Evolutionary conservation across 2,329 filamentous ascomycete species (phyloP).

Genomic region (Talaromyces albobiverticillius): DNA sequence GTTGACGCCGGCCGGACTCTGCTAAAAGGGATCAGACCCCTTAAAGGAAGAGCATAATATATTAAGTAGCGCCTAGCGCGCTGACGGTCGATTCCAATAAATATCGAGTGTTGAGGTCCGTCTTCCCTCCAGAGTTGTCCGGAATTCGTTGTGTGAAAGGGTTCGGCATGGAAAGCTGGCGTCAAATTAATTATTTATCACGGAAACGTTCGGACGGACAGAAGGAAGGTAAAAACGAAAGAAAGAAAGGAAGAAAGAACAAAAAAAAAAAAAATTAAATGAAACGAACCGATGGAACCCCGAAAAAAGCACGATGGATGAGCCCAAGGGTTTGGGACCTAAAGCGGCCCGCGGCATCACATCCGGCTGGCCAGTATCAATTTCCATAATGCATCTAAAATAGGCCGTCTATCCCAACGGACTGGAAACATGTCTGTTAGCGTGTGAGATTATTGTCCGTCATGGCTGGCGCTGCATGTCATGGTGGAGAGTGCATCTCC

Average conservation of each 20-base stretch:
- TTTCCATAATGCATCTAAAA: neutral
- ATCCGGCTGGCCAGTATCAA: neutral
- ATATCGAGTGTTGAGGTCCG: neutral
- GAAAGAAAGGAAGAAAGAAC: neutral
- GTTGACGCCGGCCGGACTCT: neutral
- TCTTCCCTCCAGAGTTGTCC: neutral
- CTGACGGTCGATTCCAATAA: neutral
- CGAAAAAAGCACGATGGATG: neutral
- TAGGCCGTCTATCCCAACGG: neutral
- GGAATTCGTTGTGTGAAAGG: neutral
- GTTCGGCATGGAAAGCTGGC: neutral
- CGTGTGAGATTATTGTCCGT: neutral
- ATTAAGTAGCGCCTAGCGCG: neutral
- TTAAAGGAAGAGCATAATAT: neutral
- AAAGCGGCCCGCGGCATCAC: neutral
- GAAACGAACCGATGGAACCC: too few species aligned
- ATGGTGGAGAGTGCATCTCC: neutral
- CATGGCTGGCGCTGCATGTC: neutral
- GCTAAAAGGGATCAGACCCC: neutral
- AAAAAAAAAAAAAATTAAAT: neutral
- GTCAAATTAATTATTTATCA: too few species aligned
- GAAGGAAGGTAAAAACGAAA: neutral
- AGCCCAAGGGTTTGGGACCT: conserved; percentile 13
- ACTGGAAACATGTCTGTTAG: neutral
- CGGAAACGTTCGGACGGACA: too few species aligned